Conservation (phyloP, 352 stramenopile species). For the Globisporangium nunn region DNA sequence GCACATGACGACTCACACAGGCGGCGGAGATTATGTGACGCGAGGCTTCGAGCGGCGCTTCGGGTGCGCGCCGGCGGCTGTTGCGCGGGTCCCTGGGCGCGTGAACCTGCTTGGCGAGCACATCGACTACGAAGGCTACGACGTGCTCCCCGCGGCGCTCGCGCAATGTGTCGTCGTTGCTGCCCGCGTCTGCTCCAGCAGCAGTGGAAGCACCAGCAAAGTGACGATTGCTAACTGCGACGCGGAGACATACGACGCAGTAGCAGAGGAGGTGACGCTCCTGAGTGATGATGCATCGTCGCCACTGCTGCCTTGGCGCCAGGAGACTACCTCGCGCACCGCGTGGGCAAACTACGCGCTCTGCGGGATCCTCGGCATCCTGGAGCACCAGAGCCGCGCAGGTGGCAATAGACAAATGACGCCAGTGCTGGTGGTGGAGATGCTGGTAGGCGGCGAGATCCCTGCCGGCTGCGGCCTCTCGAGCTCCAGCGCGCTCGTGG, state of each 20-base stretch:
- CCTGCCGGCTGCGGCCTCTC: constrained; percentile 66
- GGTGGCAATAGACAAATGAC: too few species aligned
- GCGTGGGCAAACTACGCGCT: constrained; percentile 36
- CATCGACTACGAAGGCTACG: constrained; percentile 85
- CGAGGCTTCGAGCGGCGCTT: constrained; percentile 26
- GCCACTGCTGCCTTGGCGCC: not conserved
- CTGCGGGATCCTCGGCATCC: constrained; percentile 24
- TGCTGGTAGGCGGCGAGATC: constrained; percentile 64
- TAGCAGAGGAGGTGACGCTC: constrained; percentile 6
- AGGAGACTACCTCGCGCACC: not conserved
- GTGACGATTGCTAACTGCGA: constrained; percentile 19
- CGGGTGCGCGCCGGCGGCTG: constrained; percentile 16
- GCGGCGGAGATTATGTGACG: not conserved
- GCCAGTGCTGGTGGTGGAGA: constrained; percentile 10
- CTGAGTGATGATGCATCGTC: not conserved
- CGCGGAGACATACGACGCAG: constrained; percentile 2
- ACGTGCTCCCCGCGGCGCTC: constrained; percentile 80
- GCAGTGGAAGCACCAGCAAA: not conserved
- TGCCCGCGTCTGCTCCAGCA: not conserved
- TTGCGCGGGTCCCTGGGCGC: constrained; percentile 57
- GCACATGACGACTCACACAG: too few species aligned
- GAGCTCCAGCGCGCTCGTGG: constrained; percentile 76
- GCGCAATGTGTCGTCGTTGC: constrained; percentile 1
- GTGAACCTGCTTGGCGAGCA: constrained; percentile 88
- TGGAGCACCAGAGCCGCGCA: not conserved